Conservation (phyloP, 2,329 filamentous ascomycete genomes). For the Pseudocercospora cruenta region DNA sequence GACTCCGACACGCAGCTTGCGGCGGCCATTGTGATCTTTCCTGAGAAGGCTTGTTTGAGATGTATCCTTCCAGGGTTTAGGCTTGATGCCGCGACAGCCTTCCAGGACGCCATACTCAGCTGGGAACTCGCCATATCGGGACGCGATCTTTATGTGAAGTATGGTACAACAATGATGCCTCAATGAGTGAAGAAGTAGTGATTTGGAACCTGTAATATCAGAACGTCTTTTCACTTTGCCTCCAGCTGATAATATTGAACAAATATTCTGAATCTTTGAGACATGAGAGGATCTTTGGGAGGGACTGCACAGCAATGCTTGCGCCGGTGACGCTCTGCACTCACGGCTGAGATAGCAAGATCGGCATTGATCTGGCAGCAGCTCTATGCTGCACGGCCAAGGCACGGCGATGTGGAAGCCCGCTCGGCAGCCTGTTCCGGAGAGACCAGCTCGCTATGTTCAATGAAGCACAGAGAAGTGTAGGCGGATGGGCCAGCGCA, state of each 20-base stretch:
- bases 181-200: too few relatives aligned
- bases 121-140: neutral
- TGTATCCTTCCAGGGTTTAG: constrained; percentile 57
- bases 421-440: neutral
- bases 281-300: too few relatives aligned
- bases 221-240: too few relatives aligned
- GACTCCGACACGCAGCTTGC: constrained; percentile 61
- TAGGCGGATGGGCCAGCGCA: too few relatives aligned
- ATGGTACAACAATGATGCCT: too few relatives aligned
- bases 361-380: neutral
- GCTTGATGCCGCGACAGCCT: constrained; percentile 51
- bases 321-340: too few relatives aligned
- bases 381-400: neutral
- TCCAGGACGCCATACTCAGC: constrained; percentile 40
- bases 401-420: neutral
- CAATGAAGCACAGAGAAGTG: too few relatives aligned
- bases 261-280: too few relatives aligned
- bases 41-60: constrained; percentile 24
- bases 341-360: neutral
- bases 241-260: too few relatives aligned
- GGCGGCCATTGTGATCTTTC: constrained; percentile 26
- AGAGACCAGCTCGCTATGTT: neutral
- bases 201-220: too few relatives aligned
- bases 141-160: too few relatives aligned
- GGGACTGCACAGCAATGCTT: too few relatives aligned